Percentiles rank a stretch among this genome's conserved stretches.
Evolutionary conservation across 2,329 filamentous ascomycete species (phyloP).

Genomic region (Colletotrichum tropicicola): DNA sequence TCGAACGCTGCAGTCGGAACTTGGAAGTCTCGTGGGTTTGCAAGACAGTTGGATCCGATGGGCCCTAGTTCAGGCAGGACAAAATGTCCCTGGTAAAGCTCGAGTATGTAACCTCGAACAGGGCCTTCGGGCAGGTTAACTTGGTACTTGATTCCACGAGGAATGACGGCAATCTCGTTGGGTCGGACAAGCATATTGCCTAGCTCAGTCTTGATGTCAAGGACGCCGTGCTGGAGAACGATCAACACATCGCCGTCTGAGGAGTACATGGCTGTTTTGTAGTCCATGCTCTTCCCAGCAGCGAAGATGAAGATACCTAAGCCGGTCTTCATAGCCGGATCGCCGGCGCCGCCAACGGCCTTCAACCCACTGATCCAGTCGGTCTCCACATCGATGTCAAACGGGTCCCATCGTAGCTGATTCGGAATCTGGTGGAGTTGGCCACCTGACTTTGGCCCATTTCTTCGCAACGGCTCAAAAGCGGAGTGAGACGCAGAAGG

Average conservation of each 20-base stretch:
- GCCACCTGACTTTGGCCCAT: conserved; percentile 50
- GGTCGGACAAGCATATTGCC: conserved; percentile 69
- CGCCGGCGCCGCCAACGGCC: conserved; percentile 74
- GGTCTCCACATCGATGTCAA: conserved; percentile 66
- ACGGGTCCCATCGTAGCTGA: conserved; percentile 84
- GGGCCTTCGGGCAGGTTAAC: conserved; percentile 66
- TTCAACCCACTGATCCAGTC: conserved; percentile 58
- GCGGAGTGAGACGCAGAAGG: conserved; percentile 61
- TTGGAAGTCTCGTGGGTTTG: conserved; percentile 73
- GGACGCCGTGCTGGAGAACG: conserved; percentile 69
- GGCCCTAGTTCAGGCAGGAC: conserved; percentile 73
- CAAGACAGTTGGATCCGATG: conserved; percentile 73
- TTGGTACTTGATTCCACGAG: conserved; percentile 68
- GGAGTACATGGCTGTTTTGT: conserved; percentile 75
- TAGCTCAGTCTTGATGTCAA: conserved; percentile 73
- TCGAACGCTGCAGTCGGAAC: conserved; percentile 68
- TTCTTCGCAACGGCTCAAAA: conserved; percentile 35
- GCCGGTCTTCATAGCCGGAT: conserved; percentile 74
- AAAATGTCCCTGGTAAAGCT: conserved; percentile 72
- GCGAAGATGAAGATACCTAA: conserved; percentile 76
- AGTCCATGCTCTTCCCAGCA: conserved; percentile 73
- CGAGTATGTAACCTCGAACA: conserved; percentile 72
- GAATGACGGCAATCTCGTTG: conserved; percentile 72
- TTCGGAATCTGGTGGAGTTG: conserved; percentile 81
- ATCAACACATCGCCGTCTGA: conserved; percentile 75